Evolutionary conservation across 2,329 filamentous ascomycete species (phyloP).

Genomic region (Onygenales sp.): DNA sequence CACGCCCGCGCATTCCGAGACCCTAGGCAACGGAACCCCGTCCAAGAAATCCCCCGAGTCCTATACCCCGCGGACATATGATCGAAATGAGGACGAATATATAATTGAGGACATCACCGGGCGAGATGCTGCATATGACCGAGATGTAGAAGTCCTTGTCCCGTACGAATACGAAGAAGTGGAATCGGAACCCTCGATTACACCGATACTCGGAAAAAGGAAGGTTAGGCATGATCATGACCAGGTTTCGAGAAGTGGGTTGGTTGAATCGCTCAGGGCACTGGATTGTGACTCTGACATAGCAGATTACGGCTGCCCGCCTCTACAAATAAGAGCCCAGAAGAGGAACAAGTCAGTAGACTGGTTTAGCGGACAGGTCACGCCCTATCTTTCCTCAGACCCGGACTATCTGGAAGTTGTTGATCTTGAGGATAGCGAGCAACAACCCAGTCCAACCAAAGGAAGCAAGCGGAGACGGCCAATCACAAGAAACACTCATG

Average conservation of each 20-base stretch:
- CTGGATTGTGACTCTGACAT: slow-evolving; percentile 21
- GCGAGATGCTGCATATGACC: slow-evolving; percentile 22
- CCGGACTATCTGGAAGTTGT: slow-evolving; percentile 4
- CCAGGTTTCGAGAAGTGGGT: slow-evolving; percentile 22
- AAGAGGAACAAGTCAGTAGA: slow-evolving; percentile 28
- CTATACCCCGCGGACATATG: neutral
- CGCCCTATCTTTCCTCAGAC: neutral
- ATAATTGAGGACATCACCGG: slow-evolving; percentile 18
- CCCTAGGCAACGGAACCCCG: neutral
- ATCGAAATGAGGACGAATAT: slow-evolving; percentile 11
- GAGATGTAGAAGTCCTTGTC: slow-evolving; percentile 21
- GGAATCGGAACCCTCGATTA: slow-evolving; percentile 12
- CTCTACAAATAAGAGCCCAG: slow-evolving; percentile 18
- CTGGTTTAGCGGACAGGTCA: slow-evolving; percentile 11
- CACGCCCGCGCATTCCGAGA: neutral
- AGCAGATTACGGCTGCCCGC: slow-evolving; percentile 4
- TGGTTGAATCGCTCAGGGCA: slow-evolving; percentile 24
- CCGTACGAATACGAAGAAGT: slow-evolving; percentile 27
- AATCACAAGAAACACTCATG: slow-evolving; percentile 2
- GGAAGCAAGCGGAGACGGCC: slow-evolving; percentile 14
- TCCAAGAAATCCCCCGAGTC: neutral
- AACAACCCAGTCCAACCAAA: slow-evolving; percentile 18
- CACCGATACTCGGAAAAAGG: neutral
- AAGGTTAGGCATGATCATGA: slow-evolving; percentile 12
- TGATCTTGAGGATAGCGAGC: slow-evolving; percentile 9